phyloP scores from a whole-genome alignment of 2,329 filamentous ascomycete genomes.

The Neurospora sp. region DNA sequence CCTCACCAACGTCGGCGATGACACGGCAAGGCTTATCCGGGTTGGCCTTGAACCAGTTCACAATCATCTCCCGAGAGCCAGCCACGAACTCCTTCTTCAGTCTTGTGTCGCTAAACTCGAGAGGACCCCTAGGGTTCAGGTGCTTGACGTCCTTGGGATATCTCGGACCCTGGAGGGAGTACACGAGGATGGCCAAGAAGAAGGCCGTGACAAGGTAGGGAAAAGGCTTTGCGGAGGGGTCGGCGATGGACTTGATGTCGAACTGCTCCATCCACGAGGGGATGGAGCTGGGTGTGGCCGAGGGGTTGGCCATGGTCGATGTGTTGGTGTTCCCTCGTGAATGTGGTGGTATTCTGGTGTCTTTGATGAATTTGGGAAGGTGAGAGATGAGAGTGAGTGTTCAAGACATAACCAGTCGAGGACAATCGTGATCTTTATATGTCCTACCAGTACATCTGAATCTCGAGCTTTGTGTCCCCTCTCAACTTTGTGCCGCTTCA shows the following conservation, averaged over 20 bases:
- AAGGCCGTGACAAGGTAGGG: constrained; percentile 2
- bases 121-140: constrained; percentile 5
- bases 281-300: not conserved
- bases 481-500: not conserved
- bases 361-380: not conserved
- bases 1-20: constrained; percentile 6
- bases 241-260: not conserved
- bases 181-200: not conserved
- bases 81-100: constrained; percentile 5
- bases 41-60: constrained; percentile 7
- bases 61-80: constrained; percentile 4
- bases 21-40: constrained; percentile 6
- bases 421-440: not conserved
- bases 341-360: not conserved
- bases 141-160: not conserved
- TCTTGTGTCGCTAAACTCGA: constrained; percentile 7
- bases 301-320: not conserved
- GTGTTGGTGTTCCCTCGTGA: not conserved
- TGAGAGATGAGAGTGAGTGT: not conserved
- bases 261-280: not conserved
- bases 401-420: not conserved
- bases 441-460: not conserved
- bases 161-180: not conserved
- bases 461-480: not conserved
- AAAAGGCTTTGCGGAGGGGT: not conserved